Base-by-base conservation (phyloP, 306 rosid species). In the Datisca glomerata region DNA sequence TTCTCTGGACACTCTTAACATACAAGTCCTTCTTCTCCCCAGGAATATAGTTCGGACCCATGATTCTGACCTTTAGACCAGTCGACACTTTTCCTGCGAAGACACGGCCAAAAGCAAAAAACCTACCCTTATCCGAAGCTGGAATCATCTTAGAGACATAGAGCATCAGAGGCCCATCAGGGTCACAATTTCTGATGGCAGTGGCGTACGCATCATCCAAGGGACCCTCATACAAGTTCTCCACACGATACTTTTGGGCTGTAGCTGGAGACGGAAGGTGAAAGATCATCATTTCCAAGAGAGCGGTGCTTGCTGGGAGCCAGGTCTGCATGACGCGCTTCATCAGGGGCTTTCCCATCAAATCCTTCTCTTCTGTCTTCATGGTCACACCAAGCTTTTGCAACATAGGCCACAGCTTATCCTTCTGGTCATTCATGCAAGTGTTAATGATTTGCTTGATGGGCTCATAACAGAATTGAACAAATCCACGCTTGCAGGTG, bases 131-230 rank as follows among this genome's bases (percentile, higher is more conserved):
- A 17, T 85, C 93, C 21, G 93, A 74, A 6, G 96, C 93, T 0
- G 93, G 96, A 80, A 80, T 80, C 96, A 85, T 85, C 86, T 85
- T 85, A 0, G 96, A 85, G 0, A 80, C 89, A 27, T 85, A 85
- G 5, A 85, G 93, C 96, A 85, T 85, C 0, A 85, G 93, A 41
- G 93, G 96, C 0, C 93, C 96, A 0, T 85, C 85, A 0, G 87
- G 96, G 43, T 85, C 96, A 43, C 96, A 85, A 51, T 29, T 63
- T 55, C 93, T 62, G 59, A 85, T 85, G 33, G 93, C 85, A 58
- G 50, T 8, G 3, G 93, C 93, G 61, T 80, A 85, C 0, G 15
- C 21, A 57, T 85, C 96, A 47, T 85, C 96, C 34, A 85, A 81
- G 2, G 96, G 96, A 49, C 96, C 96, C 73, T 85, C 96, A 0